These are phyloP conservation scores for Macrophomina tecta DNA, from an alignment of 2,329 filamentous ascomycete genomes.

Conservation along the genomic window DNA sequence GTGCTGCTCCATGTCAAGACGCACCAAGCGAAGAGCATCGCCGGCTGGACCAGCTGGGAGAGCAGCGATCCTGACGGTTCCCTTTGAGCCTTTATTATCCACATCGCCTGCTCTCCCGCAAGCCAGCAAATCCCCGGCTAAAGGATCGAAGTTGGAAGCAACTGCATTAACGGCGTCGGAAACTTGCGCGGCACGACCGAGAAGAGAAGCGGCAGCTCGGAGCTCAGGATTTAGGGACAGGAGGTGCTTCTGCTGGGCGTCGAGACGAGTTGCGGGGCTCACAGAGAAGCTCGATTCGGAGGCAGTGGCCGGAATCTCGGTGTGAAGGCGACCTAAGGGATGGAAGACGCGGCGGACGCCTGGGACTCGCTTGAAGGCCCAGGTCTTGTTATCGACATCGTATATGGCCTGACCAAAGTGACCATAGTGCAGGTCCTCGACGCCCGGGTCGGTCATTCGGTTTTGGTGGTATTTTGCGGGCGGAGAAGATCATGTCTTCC, in stretches of 20 bases:
- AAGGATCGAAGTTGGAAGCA: constrained; percentile 46
- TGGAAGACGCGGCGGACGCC: constrained; percentile 34
- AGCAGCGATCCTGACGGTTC: constrained; percentile 38
- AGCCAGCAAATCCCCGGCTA: constrained; percentile 56
- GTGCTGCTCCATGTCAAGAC: constrained; percentile 58
- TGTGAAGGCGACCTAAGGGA: constrained; percentile 4
- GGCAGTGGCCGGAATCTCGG: not conserved
- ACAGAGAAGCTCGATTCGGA: not conserved
- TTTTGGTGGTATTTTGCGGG: constrained; percentile 36
- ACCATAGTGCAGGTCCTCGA: constrained; percentile 59
- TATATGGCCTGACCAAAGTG: constrained; percentile 60
- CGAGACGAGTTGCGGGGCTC: constrained; percentile 25
- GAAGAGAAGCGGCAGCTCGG: constrained; percentile 32
- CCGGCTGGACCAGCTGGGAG: constrained; percentile 53
- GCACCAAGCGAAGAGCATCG: constrained; percentile 62
- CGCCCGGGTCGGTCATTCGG: constrained; percentile 64
- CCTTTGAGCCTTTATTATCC: constrained; percentile 36
- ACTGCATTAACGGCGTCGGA: constrained; percentile 43
- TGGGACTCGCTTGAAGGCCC: constrained; percentile 54
- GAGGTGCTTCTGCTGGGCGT: constrained; percentile 31
- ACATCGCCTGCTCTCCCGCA: constrained; percentile 62
- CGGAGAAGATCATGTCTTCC: constrained; percentile 20
- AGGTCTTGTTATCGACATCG: constrained; percentile 52
- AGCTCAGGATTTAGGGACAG: constrained; percentile 37
- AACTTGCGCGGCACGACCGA: constrained; percentile 37